A percentile compares a stretch with the other conserved stretches of the same genome.
Evolutionary conservation across 441 rosid genomes (phyloP).

Genomic region (Gossypium trilobum): DNA sequence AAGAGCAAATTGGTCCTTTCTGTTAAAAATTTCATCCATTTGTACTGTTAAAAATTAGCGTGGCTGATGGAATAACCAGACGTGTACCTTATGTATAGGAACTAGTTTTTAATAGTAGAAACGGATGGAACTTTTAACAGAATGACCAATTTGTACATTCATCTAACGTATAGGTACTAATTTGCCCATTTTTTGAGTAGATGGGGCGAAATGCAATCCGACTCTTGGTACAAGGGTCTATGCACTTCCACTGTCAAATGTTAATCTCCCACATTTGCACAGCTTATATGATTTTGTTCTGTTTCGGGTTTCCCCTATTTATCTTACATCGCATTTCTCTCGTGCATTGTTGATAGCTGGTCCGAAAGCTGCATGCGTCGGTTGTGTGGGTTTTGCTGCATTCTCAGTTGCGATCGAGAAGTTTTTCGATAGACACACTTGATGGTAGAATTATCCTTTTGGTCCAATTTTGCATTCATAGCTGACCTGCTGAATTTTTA

Average conservation of each 20-base stretch:
- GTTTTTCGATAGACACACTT: conserved; percentile 67
- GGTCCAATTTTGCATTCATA: neutral
- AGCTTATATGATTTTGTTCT: neutral
- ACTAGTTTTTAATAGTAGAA: too few relatives aligned
- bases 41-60: too few relatives aligned
- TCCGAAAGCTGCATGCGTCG: conserved; percentile 77
- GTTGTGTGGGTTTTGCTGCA: conserved; percentile 92
- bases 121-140: too few relatives aligned
- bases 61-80: too few relatives aligned
- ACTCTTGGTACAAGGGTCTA: too few relatives aligned
- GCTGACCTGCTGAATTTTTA: neutral
- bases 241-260: neutral
- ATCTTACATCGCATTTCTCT: conserved; percentile 5
- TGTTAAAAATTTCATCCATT: too few relatives aligned
- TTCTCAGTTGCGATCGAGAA: conserved; percentile 89
- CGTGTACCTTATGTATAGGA: too few relatives aligned
- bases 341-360: conserved; percentile 41
- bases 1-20: too few relatives aligned
- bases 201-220: too few relatives aligned
- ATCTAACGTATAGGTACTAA: too few relatives aligned
- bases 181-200: too few relatives aligned
- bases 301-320: neutral
- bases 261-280: neutral
- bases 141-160: too few relatives aligned
- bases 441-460: conserved; percentile 11